Conservation (phyloP, 75 land plant species). For the Sequoia sempervirens region DNA sequence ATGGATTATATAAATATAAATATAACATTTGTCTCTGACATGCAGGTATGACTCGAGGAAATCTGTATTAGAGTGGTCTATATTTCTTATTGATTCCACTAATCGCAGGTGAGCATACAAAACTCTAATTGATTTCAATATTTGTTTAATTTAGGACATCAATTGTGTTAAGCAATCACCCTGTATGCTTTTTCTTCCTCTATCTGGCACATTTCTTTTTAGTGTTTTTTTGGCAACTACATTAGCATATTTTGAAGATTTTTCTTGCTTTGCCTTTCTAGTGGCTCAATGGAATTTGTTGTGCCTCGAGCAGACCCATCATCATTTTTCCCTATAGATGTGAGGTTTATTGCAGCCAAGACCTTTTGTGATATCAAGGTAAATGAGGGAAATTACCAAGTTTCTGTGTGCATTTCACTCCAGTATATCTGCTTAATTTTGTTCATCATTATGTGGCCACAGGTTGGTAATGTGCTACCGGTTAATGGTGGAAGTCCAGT, state of each 20-base stretch:
- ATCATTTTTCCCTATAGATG: conserved; percentile 79
- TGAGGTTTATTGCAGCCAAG: conserved; percentile 66
- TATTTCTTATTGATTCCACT: conserved; percentile 75
- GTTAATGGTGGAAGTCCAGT: conserved; percentile 42
- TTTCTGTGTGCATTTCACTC: neutral
- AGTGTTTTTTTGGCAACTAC: neutral
- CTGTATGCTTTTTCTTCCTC: neutral
- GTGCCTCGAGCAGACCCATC: conserved; percentile 87
- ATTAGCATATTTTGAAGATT: neutral
- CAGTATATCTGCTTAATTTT: neutral
- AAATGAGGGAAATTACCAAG: neutral
- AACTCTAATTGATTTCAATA: neutral
- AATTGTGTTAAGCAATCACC: neutral
- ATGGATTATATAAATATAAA: neutral
- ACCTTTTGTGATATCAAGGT: conserved; percentile 95
- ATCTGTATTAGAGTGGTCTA: conserved; percentile 89
- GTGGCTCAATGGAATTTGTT: conserved; percentile 97
- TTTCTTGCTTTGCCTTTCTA: conserved; percentile 20
- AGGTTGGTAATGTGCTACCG: conserved; percentile 58
- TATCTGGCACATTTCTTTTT: neutral
- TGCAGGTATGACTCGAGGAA: conserved; percentile 85
- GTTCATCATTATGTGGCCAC: conserved; percentile 5
- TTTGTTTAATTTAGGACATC: neutral
- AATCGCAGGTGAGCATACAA: conserved; percentile 66
- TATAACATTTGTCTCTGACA: neutral